These are phyloP conservation scores for Ogataea parapolymorpha DNA, from an alignment of 805 yeast genomes.

Conservation along the genomic window DNA sequence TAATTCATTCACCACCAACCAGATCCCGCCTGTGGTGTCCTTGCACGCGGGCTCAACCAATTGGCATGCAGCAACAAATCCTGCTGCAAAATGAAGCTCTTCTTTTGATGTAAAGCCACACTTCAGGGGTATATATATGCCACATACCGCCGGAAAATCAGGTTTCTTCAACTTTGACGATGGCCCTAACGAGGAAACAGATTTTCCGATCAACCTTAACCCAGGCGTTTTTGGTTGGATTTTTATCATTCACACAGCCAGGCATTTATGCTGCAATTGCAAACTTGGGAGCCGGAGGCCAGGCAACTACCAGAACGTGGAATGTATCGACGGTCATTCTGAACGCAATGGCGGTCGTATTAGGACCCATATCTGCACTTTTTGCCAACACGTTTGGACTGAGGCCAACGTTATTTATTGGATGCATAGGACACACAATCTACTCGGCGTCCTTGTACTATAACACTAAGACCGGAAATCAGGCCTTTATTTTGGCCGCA, in stretches of 20 bases:
- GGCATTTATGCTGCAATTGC: conserved; percentile 13
- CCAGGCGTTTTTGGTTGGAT: conserved; percentile 15
- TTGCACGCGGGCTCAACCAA: too few relatives aligned
- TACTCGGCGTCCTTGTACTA: conserved; percentile 29
- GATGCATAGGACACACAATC: conserved; percentile 26
- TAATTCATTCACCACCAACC: too few relatives aligned
- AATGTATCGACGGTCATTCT: conserved; percentile 10
- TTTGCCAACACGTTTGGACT: conserved; percentile 25
- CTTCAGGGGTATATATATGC: too few relatives aligned
- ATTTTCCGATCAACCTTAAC: conserved; percentile 6
- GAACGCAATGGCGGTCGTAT: conserved; percentile 23
- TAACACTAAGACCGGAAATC: conserved; percentile 26
- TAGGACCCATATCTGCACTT: conserved; percentile 22
- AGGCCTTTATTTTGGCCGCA: conserved; percentile 25
- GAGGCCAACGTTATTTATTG: conserved; percentile 17
- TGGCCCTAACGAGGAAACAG: too few relatives aligned
- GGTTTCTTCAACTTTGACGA: too few relatives aligned
- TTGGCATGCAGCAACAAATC: too few relatives aligned
- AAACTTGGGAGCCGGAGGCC: conserved; percentile 15
- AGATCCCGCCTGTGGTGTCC: too few relatives aligned
- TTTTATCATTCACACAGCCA: conserved; percentile 12
- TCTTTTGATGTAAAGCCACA: too few relatives aligned
- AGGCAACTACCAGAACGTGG: conserved; percentile 6
- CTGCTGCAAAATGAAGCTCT: too few relatives aligned
- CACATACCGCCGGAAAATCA: too few relatives aligned